Evolutionary conservation across 2,329 filamentous ascomycete genomes (phyloP).

Genomic region (Pseudogymnoascus pannorum): DNA sequence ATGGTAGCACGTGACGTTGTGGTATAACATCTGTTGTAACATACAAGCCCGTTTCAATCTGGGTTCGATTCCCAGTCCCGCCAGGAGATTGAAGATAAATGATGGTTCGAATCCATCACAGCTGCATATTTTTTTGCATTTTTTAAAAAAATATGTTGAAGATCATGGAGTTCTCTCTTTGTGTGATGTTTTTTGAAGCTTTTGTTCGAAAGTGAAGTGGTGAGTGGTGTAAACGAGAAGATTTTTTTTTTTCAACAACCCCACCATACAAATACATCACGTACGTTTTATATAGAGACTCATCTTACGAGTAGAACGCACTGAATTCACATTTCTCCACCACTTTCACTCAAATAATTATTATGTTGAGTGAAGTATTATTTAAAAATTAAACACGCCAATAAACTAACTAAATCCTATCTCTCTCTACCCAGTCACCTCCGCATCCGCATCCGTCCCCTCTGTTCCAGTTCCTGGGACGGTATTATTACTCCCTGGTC

Average conservation of each 20-base stretch:
- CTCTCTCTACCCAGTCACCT: not conserved
- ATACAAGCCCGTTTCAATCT: constrained; percentile 10
- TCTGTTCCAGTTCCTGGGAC: not conserved
- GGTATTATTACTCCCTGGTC: not conserved
- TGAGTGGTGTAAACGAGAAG: not conserved
- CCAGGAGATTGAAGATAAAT: constrained; percentile 7
- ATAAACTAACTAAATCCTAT: not conserved
- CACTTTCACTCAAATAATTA: not conserved
- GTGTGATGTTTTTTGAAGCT: not conserved
- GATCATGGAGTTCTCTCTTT: not conserved
- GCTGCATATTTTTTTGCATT: not conserved
- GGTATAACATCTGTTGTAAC: constrained; percentile 7
- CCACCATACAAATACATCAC: too few species aligned
- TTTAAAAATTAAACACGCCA: not conserved
- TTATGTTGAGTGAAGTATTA: not conserved
- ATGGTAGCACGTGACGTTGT: constrained; percentile 11
- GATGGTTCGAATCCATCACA: not conserved
- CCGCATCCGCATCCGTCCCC: not conserved
- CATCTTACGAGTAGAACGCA: too few species aligned
- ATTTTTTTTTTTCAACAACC: not conserved
- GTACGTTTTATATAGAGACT: too few species aligned
- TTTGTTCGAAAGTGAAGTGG: not conserved
- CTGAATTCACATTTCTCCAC: not conserved
- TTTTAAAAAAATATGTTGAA: not conserved
- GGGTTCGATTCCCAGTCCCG: constrained; percentile 11